Conservation (phyloP, 768 basidiomycete genomes). For the Lactarius trivialis region DNA sequence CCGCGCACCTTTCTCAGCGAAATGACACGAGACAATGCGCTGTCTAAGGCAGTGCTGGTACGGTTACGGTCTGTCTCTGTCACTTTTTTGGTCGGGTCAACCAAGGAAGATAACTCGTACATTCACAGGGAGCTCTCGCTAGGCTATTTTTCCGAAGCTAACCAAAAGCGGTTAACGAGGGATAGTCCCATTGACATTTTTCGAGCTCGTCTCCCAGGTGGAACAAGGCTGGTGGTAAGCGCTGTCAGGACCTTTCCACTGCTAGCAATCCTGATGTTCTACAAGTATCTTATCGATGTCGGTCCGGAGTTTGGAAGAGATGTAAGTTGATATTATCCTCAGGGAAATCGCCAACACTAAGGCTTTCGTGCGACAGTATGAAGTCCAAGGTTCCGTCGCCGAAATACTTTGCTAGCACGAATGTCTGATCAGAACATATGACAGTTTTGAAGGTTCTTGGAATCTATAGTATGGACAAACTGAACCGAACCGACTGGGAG, state of each 20-base stretch:
- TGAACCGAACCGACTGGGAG: constrained; percentile 14
- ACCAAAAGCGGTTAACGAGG: constrained; percentile 14
- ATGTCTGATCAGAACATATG: neutral
- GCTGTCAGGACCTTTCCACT: neutral
- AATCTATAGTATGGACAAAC: constrained; percentile 6
- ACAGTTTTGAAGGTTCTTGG: constrained; percentile 10
- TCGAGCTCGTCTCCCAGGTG: constrained; percentile 17
- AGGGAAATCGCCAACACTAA: neutral
- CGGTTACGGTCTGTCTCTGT: constrained; percentile 6
- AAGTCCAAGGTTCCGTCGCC: constrained; percentile 10
- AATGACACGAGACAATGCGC: neutral
- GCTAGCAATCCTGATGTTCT: neutral
- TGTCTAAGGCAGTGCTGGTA: neutral
- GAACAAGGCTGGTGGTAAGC: constrained; percentile 16
- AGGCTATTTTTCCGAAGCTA: constrained; percentile 16
- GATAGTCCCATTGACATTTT: constrained; percentile 19
- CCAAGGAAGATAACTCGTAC: neutral
- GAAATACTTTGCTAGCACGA: neutral
- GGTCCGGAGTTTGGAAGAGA: constrained; percentile 14
- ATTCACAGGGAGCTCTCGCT: constrained; percentile 14
- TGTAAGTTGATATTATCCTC: neutral
- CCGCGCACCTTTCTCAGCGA: neutral
- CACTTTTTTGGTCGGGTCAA: neutral
- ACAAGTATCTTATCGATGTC: constrained; percentile 19
- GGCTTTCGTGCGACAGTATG: neutral